phyloP scores from a whole-genome alignment of 208 protist genomes.

The Willaertia magna region DNA sequence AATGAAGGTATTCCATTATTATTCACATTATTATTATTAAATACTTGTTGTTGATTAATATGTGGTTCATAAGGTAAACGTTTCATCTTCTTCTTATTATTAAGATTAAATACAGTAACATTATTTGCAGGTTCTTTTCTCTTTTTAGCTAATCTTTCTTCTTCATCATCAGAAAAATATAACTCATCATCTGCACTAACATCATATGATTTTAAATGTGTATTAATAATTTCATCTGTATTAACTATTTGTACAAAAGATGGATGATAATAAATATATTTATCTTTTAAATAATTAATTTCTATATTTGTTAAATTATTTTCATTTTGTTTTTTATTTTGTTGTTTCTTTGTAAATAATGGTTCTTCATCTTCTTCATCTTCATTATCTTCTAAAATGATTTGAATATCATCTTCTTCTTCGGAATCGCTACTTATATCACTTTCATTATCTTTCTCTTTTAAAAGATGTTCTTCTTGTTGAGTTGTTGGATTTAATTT shows the following conservation, averaged over 20 bases:
- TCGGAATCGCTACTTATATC: neutral
- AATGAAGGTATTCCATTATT: too few relatives aligned
- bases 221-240: neutral
- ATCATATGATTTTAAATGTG: neutral
- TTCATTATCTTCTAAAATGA: neutral
- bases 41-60: too few relatives aligned
- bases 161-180: neutral
- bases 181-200: neutral
- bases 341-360: neutral
- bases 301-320: neutral
- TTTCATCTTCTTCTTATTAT: too few relatives aligned
- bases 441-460: neutral
- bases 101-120: too few relatives aligned
- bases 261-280: neutral
- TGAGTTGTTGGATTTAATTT: neutral
- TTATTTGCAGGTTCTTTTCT: too few relatives aligned
- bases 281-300: neutral
- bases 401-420: neutral
- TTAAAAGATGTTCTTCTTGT: neutral
- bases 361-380: neutral
- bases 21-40: too few relatives aligned
- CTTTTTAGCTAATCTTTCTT: too few relatives aligned
- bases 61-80: too few relatives aligned
- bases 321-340: neutral
- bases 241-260: neutral